Evolutionary conservation across 805 yeast genomes (phyloP), one percentile per base, ranked within the genome.

Genomic region (Metschnikowia reukaufii): DNA sequence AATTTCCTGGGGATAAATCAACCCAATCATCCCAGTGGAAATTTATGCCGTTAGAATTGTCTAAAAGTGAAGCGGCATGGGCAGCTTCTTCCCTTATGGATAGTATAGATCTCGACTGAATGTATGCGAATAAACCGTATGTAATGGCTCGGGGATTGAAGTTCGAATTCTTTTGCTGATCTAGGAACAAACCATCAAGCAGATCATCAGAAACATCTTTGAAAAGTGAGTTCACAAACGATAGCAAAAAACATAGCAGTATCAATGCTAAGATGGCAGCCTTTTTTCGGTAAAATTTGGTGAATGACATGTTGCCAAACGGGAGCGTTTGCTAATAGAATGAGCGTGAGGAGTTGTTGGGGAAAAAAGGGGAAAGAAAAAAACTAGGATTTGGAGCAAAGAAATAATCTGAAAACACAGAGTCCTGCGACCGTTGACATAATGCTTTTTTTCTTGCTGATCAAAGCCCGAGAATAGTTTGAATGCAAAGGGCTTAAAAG

Each of bases 21-120:
- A 65, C 58, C 69, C 72, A 68, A 50, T 69, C 72, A 48, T 69
- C 74, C 74, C 74, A 69, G 53, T 69, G 74, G 55, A 68, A 68
- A 47, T 46, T 47, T n/a, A 67, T 53, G 16, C 68, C 69, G 16
- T 54, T 55, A 27, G 35, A 29, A 17, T 39, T 37, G 17, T 41
- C 36, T 15, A 51, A 30, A 36, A 45, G 50, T 12, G 49, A 9
- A 33, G 25, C 39, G 5, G 43, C 13, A 25, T 30, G 32, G 10
- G 30, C 27, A 25, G 40, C 34, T n/a, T 31, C 43, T n/a, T 33
- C 33, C 6, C 30, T 19, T 8, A 25, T 8, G 9, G 39, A 27
- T 9, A 33, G 25, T 17, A 29, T n/a, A 3, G 30, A 30, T 33
- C 20, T 42, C n/a, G 48, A 44, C 25, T 40, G 47, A 34, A 51